phyloP scores from a whole-genome alignment of 768 basidiomycete genomes.

The Sarcodon aspratus region DNA sequence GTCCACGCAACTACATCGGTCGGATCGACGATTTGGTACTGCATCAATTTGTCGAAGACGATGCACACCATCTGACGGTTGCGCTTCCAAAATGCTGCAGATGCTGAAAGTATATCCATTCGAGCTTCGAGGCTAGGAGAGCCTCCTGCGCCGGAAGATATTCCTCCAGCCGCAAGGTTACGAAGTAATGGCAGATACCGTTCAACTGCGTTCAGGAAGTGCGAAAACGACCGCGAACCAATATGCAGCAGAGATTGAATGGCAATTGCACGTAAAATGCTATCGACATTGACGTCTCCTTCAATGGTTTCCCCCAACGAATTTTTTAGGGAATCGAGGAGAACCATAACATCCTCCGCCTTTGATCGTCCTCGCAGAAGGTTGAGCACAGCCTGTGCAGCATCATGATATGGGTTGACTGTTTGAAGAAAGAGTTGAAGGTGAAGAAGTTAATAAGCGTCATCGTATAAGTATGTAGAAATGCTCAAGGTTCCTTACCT shows the following conservation, averaged over 20 bases:
- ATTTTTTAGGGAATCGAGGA: conserved; percentile 60
- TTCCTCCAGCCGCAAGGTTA: conserved; percentile 36
- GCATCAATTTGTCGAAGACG: conserved; percentile 96
- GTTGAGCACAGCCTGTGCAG: conserved; percentile 65
- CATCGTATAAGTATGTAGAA: neutral
- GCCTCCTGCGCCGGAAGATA: conserved; percentile 17
- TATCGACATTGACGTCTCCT: conserved; percentile 51
- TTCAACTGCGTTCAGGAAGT: conserved; percentile 95
- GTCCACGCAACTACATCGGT: conserved; percentile 84
- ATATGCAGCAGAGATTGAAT: conserved; percentile 85
- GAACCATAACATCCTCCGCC: conserved; percentile 67
- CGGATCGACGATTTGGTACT: conserved; percentile 95
- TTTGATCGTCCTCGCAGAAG: conserved; percentile 76
- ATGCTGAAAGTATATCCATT: conserved; percentile 58
- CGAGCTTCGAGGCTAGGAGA: conserved; percentile 43
- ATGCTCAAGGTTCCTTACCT: conserved; percentile 28
- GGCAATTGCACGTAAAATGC: conserved; percentile 63
- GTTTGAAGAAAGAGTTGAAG: neutral
- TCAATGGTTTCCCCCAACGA: conserved; percentile 52
- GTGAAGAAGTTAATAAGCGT: no score
- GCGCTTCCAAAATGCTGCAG: conserved; percentile 72
- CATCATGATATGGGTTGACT: conserved; percentile 76
- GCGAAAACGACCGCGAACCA: conserved; percentile 93
- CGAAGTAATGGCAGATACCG: conserved; percentile 78
- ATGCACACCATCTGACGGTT: conserved; percentile 84